These are phyloP conservation scores for Melampsora larici-populina DNA, from an alignment of 1,284 basidiomycete species.

Conservation along the genomic window DNA sequence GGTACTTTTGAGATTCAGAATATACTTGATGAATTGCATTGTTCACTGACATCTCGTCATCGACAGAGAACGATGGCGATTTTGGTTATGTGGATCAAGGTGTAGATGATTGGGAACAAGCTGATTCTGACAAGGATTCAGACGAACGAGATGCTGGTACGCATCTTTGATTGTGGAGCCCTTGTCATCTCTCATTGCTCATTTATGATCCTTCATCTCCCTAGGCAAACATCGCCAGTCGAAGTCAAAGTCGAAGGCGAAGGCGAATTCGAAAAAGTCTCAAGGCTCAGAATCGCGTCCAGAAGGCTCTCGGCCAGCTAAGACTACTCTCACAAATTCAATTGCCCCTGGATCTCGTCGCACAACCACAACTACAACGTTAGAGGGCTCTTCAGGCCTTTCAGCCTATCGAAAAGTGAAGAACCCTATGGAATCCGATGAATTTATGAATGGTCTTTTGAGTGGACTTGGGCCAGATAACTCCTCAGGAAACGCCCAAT, in stretches of 20 bases:
- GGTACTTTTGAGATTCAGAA: constrained; percentile 48
- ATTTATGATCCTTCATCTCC: background rate
- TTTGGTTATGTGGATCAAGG: constrained; percentile 93
- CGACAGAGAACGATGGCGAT: constrained; percentile 74
- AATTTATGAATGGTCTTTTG: constrained; percentile 32
- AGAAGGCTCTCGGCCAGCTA: background rate
- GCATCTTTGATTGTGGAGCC: background rate
- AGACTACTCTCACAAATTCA: background rate
- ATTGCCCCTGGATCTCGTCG: background rate
- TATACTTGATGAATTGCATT: background rate
- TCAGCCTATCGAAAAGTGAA: constrained; percentile 34
- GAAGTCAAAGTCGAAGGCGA: background rate
- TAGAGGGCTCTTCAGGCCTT: constrained; percentile 3
- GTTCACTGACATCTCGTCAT: background rate
- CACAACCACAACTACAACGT: background rate
- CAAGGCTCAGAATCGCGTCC: background rate
- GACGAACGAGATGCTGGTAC: constrained; percentile 53
- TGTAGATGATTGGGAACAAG: constrained; percentile 76
- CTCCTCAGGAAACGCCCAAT: background rate
- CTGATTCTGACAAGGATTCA: constrained; percentile 50
- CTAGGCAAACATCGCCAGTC: background rate
- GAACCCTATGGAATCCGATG: constrained; percentile 19
- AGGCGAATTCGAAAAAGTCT: background rate
- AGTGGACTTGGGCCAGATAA: constrained; percentile 27
- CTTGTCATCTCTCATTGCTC: background rate